These are phyloP conservation scores for Tolypocladium inflatum DNA, from an alignment of 2,329 filamentous ascomycete genomes.

Conservation along the genomic window DNA sequence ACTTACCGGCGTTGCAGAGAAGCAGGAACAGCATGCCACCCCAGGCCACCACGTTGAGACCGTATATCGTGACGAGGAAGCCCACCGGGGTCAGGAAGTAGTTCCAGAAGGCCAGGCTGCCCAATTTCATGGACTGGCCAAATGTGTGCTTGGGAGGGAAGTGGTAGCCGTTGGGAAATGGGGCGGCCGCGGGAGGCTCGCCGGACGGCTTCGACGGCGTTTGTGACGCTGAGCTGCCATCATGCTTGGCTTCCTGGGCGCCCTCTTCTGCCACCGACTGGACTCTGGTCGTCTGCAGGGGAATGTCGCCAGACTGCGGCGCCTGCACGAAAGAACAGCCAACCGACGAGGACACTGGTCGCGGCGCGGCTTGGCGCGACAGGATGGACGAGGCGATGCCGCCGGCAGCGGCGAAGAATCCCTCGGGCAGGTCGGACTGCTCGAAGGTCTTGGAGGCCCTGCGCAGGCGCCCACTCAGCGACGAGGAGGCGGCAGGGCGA, in stretches of 20 bases:
- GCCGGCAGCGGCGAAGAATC: constrained; percentile 38
- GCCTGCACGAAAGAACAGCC: constrained; percentile 7
- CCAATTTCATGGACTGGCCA: constrained; percentile 48
- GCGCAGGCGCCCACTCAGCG: constrained; percentile 20
- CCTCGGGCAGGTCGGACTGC: constrained; percentile 34
- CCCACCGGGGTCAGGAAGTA: constrained; percentile 69
- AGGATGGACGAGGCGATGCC: constrained; percentile 32
- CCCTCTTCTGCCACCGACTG: constrained; percentile 2
- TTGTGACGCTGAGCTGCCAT: constrained; percentile 9
- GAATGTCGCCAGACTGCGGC: background rate
- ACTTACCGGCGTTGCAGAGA: constrained; percentile 54
- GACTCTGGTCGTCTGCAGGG: background rate
- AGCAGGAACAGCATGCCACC: constrained; percentile 85
- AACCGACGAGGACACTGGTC: constrained; percentile 8
- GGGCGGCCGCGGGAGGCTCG: constrained; percentile 22
- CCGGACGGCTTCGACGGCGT: constrained; percentile 8
- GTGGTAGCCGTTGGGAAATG: constrained; percentile 56
- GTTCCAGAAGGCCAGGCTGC: constrained; percentile 53
- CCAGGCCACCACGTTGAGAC: constrained; percentile 78
- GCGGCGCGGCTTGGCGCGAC: constrained; percentile 12
- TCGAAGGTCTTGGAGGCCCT: constrained; percentile 28
- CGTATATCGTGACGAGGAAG: constrained; percentile 69
- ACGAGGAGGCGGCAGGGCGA: constrained; percentile 19
- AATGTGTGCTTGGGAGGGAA: constrained; percentile 53
- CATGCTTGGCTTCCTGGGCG: background rate